A percentile compares a stretch with the other conserved stretches of the same genome.
These are phyloP conservation scores for Chlorociboria aeruginascens DNA, from an alignment of 495 filamentous ascomycete genomes.

Conservation along the genomic window DNA sequence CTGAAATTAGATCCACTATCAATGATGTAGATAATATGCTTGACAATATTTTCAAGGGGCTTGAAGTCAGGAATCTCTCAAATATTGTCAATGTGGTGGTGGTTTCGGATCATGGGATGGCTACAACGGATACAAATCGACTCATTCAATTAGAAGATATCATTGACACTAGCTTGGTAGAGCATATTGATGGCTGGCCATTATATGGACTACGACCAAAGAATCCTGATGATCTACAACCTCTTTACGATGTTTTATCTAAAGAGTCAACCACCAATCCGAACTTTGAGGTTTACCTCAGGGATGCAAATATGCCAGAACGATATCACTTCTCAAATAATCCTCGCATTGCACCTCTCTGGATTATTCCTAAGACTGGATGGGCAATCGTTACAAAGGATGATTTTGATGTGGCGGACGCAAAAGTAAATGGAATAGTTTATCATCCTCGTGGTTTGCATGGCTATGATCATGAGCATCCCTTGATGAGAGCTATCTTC, in stretches of 20 bases:
- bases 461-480: constrained; percentile 82
- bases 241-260: constrained; percentile 35
- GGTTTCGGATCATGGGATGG: constrained; percentile 99
- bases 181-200: constrained; percentile 90
- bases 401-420: constrained; percentile 60
- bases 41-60: constrained; percentile 55
- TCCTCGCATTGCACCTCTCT: constrained; percentile 78
- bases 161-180: constrained; percentile 59
- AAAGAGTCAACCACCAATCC: constrained; percentile 42
- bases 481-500: constrained; percentile 88
- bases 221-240: constrained; percentile 42
- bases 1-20: constrained; percentile 70
- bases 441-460: constrained; percentile 76
- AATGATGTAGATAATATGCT: constrained; percentile 68
- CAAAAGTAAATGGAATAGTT: constrained; percentile 41
- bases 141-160: constrained; percentile 89
- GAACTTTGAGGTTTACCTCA: constrained; percentile 73
- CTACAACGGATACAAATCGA: constrained; percentile 70
- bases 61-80: constrained; percentile 74
- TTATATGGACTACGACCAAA: constrained; percentile 77
- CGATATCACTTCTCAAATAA: constrained; percentile 81
- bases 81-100: constrained; percentile 89
- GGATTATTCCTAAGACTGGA: constrained; percentile 82
- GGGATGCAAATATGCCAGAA: constrained; percentile 71
- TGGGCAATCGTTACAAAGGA: constrained; percentile 76